Percentiles rank a stretch among this genome's conserved stretches.
These are phyloP conservation scores for Cystobasidium tubakii DNA, from an alignment of 768 basidiomycete species.

Conservation along the genomic window DNA sequence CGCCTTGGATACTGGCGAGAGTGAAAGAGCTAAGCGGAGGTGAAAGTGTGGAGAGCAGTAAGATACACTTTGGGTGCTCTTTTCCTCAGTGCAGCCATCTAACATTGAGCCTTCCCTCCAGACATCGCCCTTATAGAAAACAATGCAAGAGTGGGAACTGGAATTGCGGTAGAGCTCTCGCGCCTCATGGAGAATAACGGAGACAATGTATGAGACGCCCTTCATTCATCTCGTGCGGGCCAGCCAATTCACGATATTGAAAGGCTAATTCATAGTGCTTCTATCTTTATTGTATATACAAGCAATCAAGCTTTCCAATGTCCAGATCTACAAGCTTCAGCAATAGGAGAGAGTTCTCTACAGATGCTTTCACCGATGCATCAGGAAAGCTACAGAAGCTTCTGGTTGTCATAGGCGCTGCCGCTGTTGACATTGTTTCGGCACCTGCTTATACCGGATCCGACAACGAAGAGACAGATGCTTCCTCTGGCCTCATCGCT, in stretches of 20 bases:
- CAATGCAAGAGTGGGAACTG: slow-evolving; percentile 72
- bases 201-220: slow-evolving; percentile 43
- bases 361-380: no score
- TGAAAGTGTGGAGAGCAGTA: slow-evolving; percentile 65
- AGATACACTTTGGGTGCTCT: slow-evolving; percentile 46
- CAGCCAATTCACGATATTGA: background rate
- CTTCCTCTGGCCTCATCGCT: slow-evolving; percentile 36
- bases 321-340: background rate
- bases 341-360: no score
- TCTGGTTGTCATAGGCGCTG: slow-evolving; percentile 63
- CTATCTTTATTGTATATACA: background rate
- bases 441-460: slow-evolving; percentile 3
- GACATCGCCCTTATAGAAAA: slow-evolving; percentile 87
- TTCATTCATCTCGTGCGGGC: background rate
- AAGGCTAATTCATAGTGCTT: background rate
- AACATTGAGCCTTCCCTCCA: slow-evolving; percentile 38
- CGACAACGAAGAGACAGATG: slow-evolving; percentile 47
- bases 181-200: slow-evolving; percentile 51
- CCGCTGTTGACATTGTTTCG: slow-evolving; percentile 83
- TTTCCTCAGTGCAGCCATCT: background rate
- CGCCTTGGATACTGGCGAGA: slow-evolving; percentile 84
- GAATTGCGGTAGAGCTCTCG: slow-evolving; percentile 72
- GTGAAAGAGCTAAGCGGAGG: slow-evolving; percentile 75
- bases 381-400: background rate
- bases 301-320: background rate